phyloP scores from a whole-genome alignment of 257 asterid species.

The Penstemon newberryi region DNA sequence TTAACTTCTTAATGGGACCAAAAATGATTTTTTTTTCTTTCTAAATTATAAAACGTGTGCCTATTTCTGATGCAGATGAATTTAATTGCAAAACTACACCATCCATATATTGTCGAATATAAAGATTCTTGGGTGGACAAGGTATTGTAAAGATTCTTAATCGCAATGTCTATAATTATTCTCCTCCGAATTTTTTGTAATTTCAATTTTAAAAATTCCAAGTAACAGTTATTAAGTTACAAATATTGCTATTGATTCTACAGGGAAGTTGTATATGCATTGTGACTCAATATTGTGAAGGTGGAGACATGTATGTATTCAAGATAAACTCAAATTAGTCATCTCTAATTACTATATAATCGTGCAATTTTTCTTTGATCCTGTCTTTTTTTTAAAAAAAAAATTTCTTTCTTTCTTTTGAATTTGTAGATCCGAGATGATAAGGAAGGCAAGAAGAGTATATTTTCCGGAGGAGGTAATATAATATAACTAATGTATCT shows the following conservation, averaged over 20 bases:
- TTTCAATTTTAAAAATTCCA: too few relatives aligned
- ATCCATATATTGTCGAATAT: constrained; percentile 81
- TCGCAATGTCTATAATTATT: neutral
- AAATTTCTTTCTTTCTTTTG: constrained; percentile 5
- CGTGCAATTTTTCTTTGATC: neutral
- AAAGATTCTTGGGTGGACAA: constrained; percentile 96
- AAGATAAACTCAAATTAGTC: neutral
- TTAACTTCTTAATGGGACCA: too few relatives aligned
- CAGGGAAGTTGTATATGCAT: constrained; percentile 77
- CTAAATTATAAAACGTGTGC: neutral
- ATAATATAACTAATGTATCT: constrained; percentile 5
- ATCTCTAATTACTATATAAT: too few relatives aligned
- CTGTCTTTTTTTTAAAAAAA: neutral
- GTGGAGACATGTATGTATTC: constrained; percentile 84
- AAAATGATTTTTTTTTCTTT: neutral
- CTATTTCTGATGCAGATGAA: constrained; percentile 58
- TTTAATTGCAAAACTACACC: constrained; percentile 64
- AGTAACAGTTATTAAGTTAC: too few relatives aligned
- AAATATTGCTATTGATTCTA: constrained; percentile 12
- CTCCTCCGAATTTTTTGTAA: too few relatives aligned
- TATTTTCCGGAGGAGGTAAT: constrained; percentile 90
- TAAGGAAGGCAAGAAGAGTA: constrained; percentile 72
- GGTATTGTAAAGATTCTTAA: constrained; percentile 40
- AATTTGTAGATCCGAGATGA: constrained; percentile 58
- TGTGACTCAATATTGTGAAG: constrained; percentile 79